Base-by-base conservation (phyloP, 352 stramenopile genomes). In the Thraustotheca clavata region DNA sequence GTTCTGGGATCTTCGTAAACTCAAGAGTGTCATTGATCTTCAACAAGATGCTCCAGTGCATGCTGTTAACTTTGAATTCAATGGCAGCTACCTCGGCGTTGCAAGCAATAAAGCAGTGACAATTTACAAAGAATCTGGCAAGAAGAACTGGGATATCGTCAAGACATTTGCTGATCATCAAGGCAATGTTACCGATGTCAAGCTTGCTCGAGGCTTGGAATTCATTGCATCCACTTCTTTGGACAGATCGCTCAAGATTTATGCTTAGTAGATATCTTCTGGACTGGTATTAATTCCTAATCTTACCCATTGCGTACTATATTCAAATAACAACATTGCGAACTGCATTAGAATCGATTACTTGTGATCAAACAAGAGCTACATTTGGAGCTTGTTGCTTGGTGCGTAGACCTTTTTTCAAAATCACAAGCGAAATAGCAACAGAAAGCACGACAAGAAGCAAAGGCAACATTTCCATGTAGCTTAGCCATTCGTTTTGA, bases 1-100 rank as follows among this genome's bases (percentile, higher is more conserved):
- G 60, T 74, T 98, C 24, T 98, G 91, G 92, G 96, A 99, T 72
- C 73, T 99, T 65, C 87, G 93, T 50, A 96, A 95, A 71, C 79
- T 89, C 38, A 86, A 86, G 65, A 91, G 74, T 66, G 81, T 95
- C 49, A 76, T 74, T 29, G 75, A 86, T 60, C 29, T 91, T 38
- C 73, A 88, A 38, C 47, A 88, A 33, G 80, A 70, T 36, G 49
- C 67, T 31, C 49, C 72, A 32, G 80, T 89, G 41, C 67, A 87
- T 55, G 70, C 74, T 31, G 67, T 89, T 18, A 72, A 65, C 59
- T 88, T 87, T 66, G 82, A 91, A 26, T 66, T 73, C 11, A 88
- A 79, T 43, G 80, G 80, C 34, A 73, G 72, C 50, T 73, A 81
- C 57, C 61, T 88, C 22, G 82, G 77, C 2, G 78, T 87, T 14